Evolutionary conservation across 2,329 filamentous ascomycete genomes (phyloP).

Genomic region (Tricladium varicosporioides): DNA sequence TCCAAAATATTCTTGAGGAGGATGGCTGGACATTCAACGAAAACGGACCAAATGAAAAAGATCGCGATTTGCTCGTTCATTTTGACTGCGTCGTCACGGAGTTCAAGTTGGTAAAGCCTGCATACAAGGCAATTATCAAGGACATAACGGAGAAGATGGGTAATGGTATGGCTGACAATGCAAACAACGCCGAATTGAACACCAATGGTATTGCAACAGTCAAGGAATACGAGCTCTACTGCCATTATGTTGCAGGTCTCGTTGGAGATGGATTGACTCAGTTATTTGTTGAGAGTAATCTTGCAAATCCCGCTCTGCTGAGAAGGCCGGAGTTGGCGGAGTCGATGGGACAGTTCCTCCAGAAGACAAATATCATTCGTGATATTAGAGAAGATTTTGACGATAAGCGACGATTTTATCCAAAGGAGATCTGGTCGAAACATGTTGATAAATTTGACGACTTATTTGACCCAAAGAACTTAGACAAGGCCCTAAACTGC

Average conservation of each 20-base stretch:
- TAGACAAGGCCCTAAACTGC: slow-evolving; percentile 76
- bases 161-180: slow-evolving; percentile 98
- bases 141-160: slow-evolving; percentile 95
- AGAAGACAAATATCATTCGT: slow-evolving; percentile 98
- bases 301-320: slow-evolving; percentile 82
- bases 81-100: slow-evolving; percentile 86
- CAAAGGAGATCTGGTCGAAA: slow-evolving; percentile 95
- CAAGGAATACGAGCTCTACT: slow-evolving; percentile 93
- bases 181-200: slow-evolving; percentile 77
- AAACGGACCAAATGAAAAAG: slow-evolving; percentile 90
- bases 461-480: slow-evolving; percentile 78
- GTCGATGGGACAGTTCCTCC: slow-evolving; percentile 95
- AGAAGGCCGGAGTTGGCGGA: slow-evolving; percentile 79
- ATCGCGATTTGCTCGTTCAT: slow-evolving; percentile 85
- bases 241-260: slow-evolving; percentile 97
- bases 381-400: slow-evolving; percentile 88
- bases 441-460: slow-evolving; percentile 88
- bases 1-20: slow-evolving; percentile 73
- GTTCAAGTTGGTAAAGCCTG: slow-evolving; percentile 82
- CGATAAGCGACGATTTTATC: slow-evolving; percentile 90
- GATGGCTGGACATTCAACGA: slow-evolving; percentile 90
- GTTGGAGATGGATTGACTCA: slow-evolving; percentile 91
- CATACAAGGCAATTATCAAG: slow-evolving; percentile 82
- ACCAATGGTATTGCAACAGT: slow-evolving; percentile 77
- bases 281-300: slow-evolving; percentile 81